Evolutionary conservation across 345 rosid genomes (phyloP).

Genomic region (Atalantia buxifolia): DNA sequence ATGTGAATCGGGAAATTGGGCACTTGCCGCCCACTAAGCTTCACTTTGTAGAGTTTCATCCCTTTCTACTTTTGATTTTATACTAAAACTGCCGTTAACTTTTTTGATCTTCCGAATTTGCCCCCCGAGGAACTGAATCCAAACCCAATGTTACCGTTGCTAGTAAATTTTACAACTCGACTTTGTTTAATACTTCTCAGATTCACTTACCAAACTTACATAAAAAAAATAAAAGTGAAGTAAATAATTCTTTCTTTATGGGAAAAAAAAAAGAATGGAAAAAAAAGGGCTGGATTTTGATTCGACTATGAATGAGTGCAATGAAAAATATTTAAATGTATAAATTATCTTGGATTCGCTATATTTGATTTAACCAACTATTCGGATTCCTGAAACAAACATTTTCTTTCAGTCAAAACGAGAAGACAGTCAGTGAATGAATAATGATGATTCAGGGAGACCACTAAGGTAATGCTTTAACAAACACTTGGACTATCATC

Average conservation of each 20-base stretch:
- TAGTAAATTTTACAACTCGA: conserved; percentile 20
- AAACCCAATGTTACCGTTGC: conserved; percentile 51
- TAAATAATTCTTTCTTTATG: no score
- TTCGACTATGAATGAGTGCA: neutral
- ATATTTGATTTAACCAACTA: neutral
- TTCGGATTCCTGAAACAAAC: neutral
- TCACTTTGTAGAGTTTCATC: neutral
- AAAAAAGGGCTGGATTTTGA: neutral
- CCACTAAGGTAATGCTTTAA: neutral
- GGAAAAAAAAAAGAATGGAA: neutral
- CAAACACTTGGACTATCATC: neutral
- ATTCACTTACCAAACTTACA: neutral
- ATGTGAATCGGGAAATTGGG: neutral
- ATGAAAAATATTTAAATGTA: neutral
- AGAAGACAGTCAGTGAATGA: neutral
- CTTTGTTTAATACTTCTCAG: neutral
- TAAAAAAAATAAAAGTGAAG: neutral
- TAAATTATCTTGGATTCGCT: neutral
- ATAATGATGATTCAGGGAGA: neutral
- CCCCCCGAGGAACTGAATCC: conserved; percentile 43
- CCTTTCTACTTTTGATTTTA: conserved; percentile 4
- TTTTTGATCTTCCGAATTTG: conserved; percentile 30
- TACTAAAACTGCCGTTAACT: conserved; percentile 34
- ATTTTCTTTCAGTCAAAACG: neutral
- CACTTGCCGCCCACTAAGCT: conserved; percentile 35